Base-by-base conservation (phyloP, 1,139 yeast genomes). In the Kurtzmaniella natalensis region DNA sequence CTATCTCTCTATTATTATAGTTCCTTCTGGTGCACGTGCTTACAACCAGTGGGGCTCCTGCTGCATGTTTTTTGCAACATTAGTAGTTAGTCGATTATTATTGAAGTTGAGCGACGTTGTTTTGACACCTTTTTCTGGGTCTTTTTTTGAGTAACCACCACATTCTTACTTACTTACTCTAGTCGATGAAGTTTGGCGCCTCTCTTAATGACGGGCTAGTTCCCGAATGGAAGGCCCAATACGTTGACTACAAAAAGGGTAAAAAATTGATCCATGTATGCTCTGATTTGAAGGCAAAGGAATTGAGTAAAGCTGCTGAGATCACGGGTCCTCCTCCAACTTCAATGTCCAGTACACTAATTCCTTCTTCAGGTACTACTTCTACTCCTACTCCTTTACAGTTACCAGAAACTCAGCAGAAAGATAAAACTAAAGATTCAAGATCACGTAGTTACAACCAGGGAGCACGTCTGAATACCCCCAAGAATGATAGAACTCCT, bases 171-270 rank as follows among this genome's bases (percentile, higher is more conserved):
- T n/a, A n/a, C n/a, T n/a, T n/a, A n/a, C n/a, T n/a, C n/a, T n/a
- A 14, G 11, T 11, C 15, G 4, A 78, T 78, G 85, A 78, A 77
- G 56, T 78, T 78, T 49, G 81, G 75, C 9, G 81, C 75, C 42
- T 71, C 79, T 23, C 57, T 78, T 37, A 70, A 63, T 39, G 81
- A 75, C 31, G 75, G 76, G 20, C 58, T 76, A 41, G 85, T 85
- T 5, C 95, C 95, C 2, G 96, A 87, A 55, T 87, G 96, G 96
- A 70, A 78, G 46, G 78, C 76, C 39, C 88, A 82, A 52, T 87
- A 88, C 48, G 64, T 88, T 26, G 80, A 86, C 55, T 88, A 88
- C 52, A 81, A 81, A 51, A 60, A 60, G 18, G 72, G 72, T 5
- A 67, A 65, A 46, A 65, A 64, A 44, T 44, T 61, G 33, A 64